Base-by-base conservation (phyloP, 2,329 filamentous ascomycete genomes). In the Tolypocladium paradoxum region DNA sequence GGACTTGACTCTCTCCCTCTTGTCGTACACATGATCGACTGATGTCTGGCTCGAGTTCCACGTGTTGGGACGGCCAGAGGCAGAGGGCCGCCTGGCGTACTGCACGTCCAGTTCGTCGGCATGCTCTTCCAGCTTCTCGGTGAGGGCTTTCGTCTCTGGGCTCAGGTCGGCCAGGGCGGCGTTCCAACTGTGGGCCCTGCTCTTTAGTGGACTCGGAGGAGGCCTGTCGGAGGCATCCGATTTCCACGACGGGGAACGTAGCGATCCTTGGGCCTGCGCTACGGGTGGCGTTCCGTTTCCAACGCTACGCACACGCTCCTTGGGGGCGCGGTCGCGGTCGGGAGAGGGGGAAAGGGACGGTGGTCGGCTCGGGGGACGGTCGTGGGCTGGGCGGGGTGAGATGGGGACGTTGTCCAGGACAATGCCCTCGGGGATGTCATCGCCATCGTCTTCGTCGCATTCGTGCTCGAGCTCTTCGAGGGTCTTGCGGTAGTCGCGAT, bases 321-420 rank as follows among this genome's bases (percentile, higher is more conserved):
- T 80, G 8, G 72, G 68, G 3, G 64, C 65, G 27, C 24, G 43
- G 24, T 14, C 24, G 46, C 78, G 70, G 51, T 81, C 76, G 0
- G 78, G 79, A 0, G 79, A 82, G 3, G 76, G 73, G 0, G 76
- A 73, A 6, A 76, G 70, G 0, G 82, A 84, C 3, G 73, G 64
- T 1, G 78, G 72, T 38, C 73, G 71, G 62, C 78, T 84, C 7
- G 72, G 72, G 0, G 76, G 69, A 18, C 83, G 74, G 56, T 84
- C 80, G 27, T 72, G 72, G 1, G 73, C 72, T 2, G 82, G 82
- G 2, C 83, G 76, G n/a, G 88, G 88, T 0, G 88, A 91, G 47
- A 93, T 82, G 6, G 88, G 88, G 2, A 93, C 84, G 58, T 93
- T 93, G 70, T 89, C 87, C 48, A 93, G 78, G 51, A 90, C 78